phyloP scores from a whole-genome alignment of 78 protist genomes.

The Trichosphaerium sp. region DNA sequence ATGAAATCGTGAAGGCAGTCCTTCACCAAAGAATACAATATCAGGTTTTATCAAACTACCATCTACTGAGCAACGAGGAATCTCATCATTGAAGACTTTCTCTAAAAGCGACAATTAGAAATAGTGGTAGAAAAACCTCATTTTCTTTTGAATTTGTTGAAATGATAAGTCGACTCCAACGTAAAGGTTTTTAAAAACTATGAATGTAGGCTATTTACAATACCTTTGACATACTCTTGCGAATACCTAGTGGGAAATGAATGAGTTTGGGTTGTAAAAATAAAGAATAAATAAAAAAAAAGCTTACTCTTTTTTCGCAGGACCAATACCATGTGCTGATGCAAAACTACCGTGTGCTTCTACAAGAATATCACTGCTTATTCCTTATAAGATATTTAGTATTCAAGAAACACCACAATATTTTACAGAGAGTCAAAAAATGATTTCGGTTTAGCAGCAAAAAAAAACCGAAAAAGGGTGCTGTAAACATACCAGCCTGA shows the following conservation, averaged over 20 bases:
- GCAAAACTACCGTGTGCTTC: slow-evolving; percentile 81
- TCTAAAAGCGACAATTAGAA: slow-evolving; percentile 14
- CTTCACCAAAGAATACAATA: slow-evolving; percentile 76
- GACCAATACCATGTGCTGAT: slow-evolving; percentile 17
- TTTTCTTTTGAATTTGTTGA: not conserved
- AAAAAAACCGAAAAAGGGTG: not conserved
- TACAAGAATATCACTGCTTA: slow-evolving; percentile 21
- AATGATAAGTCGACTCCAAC: not conserved
- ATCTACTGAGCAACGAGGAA: slow-evolving; percentile 48
- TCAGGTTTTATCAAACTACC: slow-evolving; percentile 52
- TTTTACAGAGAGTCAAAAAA: not conserved
- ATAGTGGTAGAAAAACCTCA: not conserved
- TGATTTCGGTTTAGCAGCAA: not conserved
- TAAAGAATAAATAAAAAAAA: too few relatives aligned
- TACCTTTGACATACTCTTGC: too few relatives aligned
- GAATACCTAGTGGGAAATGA: too few relatives aligned
- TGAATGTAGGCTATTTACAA: too few relatives aligned
- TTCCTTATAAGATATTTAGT: too few relatives aligned
- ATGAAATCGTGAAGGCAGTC: slow-evolving; percentile 50
- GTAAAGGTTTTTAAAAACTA: not conserved
- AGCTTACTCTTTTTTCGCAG: too few relatives aligned
- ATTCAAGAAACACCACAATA: not conserved
- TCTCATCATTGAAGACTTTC: slow-evolving; percentile 12
- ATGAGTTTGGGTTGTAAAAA: too few relatives aligned
- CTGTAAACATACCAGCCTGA: slow-evolving; percentile 38